phyloP scores from a whole-genome alignment of 2,329 filamentous ascomycete species.

The Leptosphaerulina australis region DNA sequence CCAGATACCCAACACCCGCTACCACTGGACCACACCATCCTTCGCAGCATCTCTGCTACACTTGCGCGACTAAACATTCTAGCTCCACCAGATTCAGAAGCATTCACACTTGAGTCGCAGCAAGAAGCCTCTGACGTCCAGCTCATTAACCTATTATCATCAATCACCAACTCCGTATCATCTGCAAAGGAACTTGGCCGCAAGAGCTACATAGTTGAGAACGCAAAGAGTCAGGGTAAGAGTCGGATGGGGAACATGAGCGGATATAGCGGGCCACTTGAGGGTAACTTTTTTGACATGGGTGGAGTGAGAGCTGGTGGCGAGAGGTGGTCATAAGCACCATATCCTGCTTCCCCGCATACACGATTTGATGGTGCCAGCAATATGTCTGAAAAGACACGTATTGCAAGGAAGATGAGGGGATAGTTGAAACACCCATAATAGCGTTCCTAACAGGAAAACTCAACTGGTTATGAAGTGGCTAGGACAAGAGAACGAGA shows the following conservation, averaged over 20 bases:
- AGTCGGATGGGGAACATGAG: constrained; percentile 32
- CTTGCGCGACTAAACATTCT: constrained; percentile 83
- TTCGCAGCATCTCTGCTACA: constrained; percentile 87
- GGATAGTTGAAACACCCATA: background rate
- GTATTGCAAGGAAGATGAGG: background rate
- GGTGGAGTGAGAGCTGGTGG: constrained; percentile 26
- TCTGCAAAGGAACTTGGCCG: constrained; percentile 75
- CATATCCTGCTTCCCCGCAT: background rate
- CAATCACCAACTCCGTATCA: constrained; percentile 73
- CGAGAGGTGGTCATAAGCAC: constrained; percentile 29
- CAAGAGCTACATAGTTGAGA: constrained; percentile 64
- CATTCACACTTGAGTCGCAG: constrained; percentile 72
- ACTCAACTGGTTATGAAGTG: background rate
- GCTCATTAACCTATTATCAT: constrained; percentile 75
- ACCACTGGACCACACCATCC: constrained; percentile 68
- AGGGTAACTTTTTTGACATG: constrained; percentile 31
- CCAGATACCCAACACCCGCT: constrained; percentile 36
- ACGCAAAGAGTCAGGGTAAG: constrained; percentile 45
- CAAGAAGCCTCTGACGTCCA: constrained; percentile 85
- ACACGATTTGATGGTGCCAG: too few relatives aligned
- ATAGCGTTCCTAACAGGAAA: background rate
- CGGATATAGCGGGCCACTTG: constrained; percentile 21
- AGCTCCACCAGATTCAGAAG: constrained; percentile 68
- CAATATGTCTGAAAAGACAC: background rate
- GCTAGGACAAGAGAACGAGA: background rate